These are phyloP conservation scores for Castanopsis chinensis DNA, from an alignment of 306 rosid genomes.

Conservation along the genomic window DNA sequence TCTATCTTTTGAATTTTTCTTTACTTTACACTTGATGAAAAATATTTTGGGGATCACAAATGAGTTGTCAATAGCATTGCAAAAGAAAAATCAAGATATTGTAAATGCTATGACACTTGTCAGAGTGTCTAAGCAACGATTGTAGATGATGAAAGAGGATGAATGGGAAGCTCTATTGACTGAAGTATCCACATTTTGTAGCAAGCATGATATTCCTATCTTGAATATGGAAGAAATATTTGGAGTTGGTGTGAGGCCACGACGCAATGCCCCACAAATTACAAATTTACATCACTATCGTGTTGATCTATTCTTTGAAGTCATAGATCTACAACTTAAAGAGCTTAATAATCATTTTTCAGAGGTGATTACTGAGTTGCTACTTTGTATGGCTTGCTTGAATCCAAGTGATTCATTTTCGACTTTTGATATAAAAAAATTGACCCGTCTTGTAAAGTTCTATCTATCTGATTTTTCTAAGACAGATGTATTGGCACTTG, in stretches of 20 bases:
- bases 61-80: background rate
- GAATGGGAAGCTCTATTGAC: no score
- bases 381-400: background rate
- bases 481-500: no score
- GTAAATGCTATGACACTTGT: background rate
- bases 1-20: background rate
- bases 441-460: background rate
- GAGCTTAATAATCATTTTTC: background rate
- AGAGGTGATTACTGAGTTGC: background rate
- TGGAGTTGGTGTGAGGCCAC: background rate
- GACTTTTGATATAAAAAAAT: background rate
- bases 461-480: no score
- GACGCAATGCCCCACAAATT: background rate
- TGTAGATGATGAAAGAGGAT: background rate
- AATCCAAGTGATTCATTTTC: background rate
- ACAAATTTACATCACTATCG: no score
- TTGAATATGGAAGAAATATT: background rate
- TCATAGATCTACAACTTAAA: background rate
- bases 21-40: background rate
- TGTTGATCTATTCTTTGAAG: background rate
- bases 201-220: background rate
- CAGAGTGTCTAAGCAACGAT: background rate
- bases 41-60: background rate
- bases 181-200: background rate
- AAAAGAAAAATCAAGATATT: constrained; percentile 8